Conservation (phyloP, 1,139 yeast genomes). For the Meyerozyma guilliermondii region DNA sequence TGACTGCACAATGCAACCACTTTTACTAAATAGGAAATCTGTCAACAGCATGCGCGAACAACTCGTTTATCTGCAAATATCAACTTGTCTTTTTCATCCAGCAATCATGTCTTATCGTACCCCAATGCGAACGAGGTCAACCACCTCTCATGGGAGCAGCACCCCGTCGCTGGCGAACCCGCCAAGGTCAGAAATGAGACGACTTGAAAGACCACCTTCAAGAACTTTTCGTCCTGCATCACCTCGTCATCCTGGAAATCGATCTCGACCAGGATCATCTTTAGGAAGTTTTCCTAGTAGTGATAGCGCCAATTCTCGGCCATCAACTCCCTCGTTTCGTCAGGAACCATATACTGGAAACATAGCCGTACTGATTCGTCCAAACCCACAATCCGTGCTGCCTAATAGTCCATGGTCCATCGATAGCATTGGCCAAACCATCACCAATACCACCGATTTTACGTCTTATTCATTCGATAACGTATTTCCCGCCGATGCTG, state of each 20-base stretch:
- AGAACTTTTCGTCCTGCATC: slow-evolving; percentile 16
- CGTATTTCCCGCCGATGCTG: slow-evolving; percentile 53
- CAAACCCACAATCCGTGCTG: slow-evolving; percentile 40
- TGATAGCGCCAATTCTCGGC: slow-evolving; percentile 21
- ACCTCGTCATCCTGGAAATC: slow-evolving; percentile 10
- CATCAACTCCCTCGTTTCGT: slow-evolving; percentile 32
- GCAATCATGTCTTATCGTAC: not conserved
- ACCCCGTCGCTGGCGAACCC: slow-evolving; percentile 1
- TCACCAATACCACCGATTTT: slow-evolving; percentile 48
- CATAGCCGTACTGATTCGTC: slow-evolving; percentile 49
- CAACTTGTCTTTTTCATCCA: not conserved
- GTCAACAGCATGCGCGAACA: not conserved
- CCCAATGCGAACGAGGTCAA: slow-evolving; percentile 1
- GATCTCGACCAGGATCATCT: slow-evolving; percentile 35
- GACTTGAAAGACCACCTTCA: slow-evolving; percentile 16
- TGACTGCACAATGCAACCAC: not conserved
- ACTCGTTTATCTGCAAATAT: not conserved
- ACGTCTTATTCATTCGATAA: slow-evolving; percentile 66
- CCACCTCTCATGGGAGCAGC: not conserved
- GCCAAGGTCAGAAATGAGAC: not conserved
- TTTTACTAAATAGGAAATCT: slow-evolving; percentile 1
- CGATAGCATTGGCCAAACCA: slow-evolving; percentile 31
- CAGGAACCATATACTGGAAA: slow-evolving; percentile 46
- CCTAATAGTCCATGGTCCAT: slow-evolving; percentile 40
- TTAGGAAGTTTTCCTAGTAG: slow-evolving; percentile 19